Evolutionary conservation across 2,329 filamentous ascomycete species (phyloP).

Genomic region (Fusarium continuum): DNA sequence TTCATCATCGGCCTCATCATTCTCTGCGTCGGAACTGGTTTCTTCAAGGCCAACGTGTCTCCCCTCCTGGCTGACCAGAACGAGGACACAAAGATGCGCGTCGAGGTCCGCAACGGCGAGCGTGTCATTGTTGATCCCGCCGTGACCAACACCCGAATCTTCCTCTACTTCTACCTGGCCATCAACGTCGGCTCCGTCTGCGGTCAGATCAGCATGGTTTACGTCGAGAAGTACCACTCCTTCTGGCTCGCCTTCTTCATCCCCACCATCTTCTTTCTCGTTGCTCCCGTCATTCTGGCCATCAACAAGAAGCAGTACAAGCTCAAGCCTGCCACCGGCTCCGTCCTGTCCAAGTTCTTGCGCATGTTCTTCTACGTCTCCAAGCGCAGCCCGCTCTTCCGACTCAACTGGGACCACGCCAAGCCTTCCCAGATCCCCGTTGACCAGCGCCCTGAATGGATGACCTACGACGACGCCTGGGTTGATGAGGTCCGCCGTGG

Average conservation of each 20-base stretch:
- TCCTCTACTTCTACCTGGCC: slow-evolving; percentile 66
- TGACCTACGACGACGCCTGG: slow-evolving; percentile 86
- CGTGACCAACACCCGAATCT: slow-evolving; percentile 73
- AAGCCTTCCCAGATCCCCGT: slow-evolving; percentile 72
- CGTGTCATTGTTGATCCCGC: slow-evolving; percentile 76
- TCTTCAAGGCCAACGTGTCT: slow-evolving; percentile 84
- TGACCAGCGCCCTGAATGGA: slow-evolving; percentile 70
- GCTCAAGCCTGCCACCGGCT: slow-evolving; percentile 73
- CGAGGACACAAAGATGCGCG: slow-evolving; percentile 64
- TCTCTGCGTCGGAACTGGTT: slow-evolving; percentile 73
- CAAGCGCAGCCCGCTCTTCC: slow-evolving; percentile 73
- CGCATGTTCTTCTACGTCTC: slow-evolving; percentile 67
- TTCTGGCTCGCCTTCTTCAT: slow-evolving; percentile 78
- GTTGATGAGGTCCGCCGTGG: slow-evolving; percentile 81
- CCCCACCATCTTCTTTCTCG: slow-evolving; percentile 71
- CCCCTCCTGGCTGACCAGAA: slow-evolving; percentile 78
- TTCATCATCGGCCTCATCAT: slow-evolving; percentile 72
- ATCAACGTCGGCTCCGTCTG: slow-evolving; percentile 73
- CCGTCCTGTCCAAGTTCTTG: slow-evolving; percentile 73
- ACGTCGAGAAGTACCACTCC: slow-evolving; percentile 78
- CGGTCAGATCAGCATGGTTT: slow-evolving; percentile 71
- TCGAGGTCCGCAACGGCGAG: slow-evolving; percentile 67
- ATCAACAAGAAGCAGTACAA: slow-evolving; percentile 70
- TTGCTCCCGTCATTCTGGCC: slow-evolving; percentile 69
- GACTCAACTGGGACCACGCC: slow-evolving; percentile 71